phyloP scores from a whole-genome alignment of 108 stramenopile species.

The Chaetoceros tenuissimus region DNA sequence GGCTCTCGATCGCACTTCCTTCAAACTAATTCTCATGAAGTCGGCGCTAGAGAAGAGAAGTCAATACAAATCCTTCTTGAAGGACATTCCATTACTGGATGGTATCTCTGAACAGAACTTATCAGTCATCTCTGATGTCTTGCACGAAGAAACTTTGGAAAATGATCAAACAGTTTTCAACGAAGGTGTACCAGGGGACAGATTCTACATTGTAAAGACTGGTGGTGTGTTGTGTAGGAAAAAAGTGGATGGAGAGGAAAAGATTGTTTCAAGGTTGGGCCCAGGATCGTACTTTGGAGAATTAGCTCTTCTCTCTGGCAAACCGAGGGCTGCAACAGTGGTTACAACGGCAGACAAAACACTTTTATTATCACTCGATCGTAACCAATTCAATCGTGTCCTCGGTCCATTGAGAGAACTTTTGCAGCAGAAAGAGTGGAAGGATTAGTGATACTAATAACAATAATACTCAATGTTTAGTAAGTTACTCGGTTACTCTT shows the following conservation, averaged over 20 bases:
- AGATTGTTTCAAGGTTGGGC: constrained; percentile 34
- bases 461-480: too few species aligned
- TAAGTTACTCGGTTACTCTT: too few species aligned
- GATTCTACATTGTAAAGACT: constrained; percentile 78
- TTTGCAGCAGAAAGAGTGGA: too few species aligned
- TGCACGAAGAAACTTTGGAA: constrained; percentile 68
- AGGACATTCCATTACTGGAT: constrained; percentile 56
- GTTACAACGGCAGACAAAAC: constrained; percentile 47
- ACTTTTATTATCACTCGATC: constrained; percentile 28
- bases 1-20: constrained; percentile 73
- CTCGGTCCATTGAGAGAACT: constrained; percentile 52
- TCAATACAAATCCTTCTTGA: constrained; percentile 52
- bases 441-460: too few species aligned
- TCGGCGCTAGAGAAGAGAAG: constrained; percentile 48
- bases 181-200: constrained; percentile 85
- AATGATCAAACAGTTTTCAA: constrained; percentile 69
- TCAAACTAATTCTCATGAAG: constrained; percentile 72
- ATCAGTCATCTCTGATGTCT: constrained; percentile 40
- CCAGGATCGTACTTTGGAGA: constrained; percentile 85
- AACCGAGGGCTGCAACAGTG: constrained; percentile 60
- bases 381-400: constrained; percentile 46
- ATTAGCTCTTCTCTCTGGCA: constrained; percentile 64
- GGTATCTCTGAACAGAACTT: constrained; percentile 48
- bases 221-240: constrained; percentile 60
- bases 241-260: constrained; percentile 29